A percentile compares a stretch with the other conserved stretches of the same genome.
Evolutionary conservation across 1,284 basidiomycete species (phyloP).

Genomic region (Amylostereum areolatum): DNA sequence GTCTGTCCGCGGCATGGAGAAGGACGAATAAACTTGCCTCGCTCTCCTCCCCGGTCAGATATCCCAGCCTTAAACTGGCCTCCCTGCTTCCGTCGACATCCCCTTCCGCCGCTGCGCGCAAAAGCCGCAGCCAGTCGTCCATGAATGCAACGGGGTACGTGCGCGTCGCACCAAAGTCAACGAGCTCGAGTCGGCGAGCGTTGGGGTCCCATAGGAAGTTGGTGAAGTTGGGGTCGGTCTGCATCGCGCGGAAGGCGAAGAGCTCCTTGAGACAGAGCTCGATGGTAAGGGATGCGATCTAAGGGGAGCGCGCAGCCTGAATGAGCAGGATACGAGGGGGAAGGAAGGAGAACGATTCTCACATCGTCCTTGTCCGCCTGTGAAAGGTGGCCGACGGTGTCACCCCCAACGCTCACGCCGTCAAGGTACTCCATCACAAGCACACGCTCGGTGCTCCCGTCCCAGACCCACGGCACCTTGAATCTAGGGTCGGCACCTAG

Average conservation of each 20-base stretch:
- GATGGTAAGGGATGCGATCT: slow-evolving; percentile 84
- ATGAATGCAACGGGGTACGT: slow-evolving; percentile 87
- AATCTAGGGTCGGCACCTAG: slow-evolving; percentile 65
- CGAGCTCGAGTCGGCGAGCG: slow-evolving; percentile 72
- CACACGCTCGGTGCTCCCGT: slow-evolving; percentile 75
- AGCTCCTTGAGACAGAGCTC: slow-evolving; percentile 88
- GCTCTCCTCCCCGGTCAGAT: slow-evolving; percentile 87
- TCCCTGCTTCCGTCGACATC: slow-evolving; percentile 68
- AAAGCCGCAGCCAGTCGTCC: slow-evolving; percentile 79
- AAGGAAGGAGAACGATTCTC: slow-evolving; percentile 17
- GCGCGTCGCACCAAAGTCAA: slow-evolving; percentile 95
- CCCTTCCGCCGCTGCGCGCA: slow-evolving; percentile 72
- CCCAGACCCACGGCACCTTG: slow-evolving; percentile 83
- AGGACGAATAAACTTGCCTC: slow-evolving; percentile 41
- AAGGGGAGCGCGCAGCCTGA: slow-evolving; percentile 2
- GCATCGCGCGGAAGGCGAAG: slow-evolving; percentile 91
- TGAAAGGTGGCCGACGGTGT: slow-evolving; percentile 41
- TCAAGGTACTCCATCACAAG: slow-evolving; percentile 87
- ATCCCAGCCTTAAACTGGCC: slow-evolving; percentile 80
- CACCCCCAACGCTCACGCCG: slow-evolving; percentile 78
- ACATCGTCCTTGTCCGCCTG: slow-evolving; percentile 78
- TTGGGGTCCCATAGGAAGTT: slow-evolving; percentile 88
- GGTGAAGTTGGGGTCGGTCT: slow-evolving; percentile 98
- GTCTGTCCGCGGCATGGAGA: neutral
- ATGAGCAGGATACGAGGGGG: neutral